Evolutionary conservation across 1,284 basidiomycete genomes (phyloP).

Genomic region (Moesziomyces antarcticus): DNA sequence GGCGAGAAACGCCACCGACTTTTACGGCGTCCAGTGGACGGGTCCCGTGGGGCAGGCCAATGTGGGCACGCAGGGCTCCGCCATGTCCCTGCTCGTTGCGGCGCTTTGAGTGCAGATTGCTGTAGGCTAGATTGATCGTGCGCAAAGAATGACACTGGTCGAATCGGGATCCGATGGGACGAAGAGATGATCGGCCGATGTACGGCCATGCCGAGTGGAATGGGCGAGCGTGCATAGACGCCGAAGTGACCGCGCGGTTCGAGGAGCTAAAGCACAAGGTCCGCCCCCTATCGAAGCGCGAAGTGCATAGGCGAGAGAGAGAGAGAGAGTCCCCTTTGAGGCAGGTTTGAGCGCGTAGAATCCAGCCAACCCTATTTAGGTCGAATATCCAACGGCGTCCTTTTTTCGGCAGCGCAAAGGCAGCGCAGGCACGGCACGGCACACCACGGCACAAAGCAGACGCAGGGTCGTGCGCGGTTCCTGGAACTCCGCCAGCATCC

Average conservation of each 20-base stretch:
- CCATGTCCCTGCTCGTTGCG: slow-evolving; percentile 12
- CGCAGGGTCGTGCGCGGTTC: not conserved
- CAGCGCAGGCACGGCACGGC: no score
- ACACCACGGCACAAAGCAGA: not conserved
- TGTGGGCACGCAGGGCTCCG: slow-evolving; percentile 19
- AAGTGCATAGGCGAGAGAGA: no score
- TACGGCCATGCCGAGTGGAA: no score
- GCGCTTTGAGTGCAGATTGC: slow-evolving; percentile 1
- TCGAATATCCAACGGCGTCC: not conserved
- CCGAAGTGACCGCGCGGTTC: no score
- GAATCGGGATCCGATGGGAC: not conserved
- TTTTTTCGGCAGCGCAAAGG: not conserved
- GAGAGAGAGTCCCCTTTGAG: not conserved
- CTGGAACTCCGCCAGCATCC: not conserved
- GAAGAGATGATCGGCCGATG: not conserved
- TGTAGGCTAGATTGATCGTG: not conserved
- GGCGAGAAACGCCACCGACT: slow-evolving; percentile 12
- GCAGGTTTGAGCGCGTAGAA: not conserved
- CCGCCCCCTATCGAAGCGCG: not conserved
- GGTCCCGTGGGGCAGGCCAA: slow-evolving; percentile 13
- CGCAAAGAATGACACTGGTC: not conserved
- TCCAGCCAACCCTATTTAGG: no score
- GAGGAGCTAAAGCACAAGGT: not conserved
- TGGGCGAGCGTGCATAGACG: not conserved
- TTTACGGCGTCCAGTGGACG: slow-evolving; percentile 24